These are phyloP conservation scores for Dipodascus albidus DNA, from an alignment of 805 yeast genomes.

Conservation along the genomic window DNA sequence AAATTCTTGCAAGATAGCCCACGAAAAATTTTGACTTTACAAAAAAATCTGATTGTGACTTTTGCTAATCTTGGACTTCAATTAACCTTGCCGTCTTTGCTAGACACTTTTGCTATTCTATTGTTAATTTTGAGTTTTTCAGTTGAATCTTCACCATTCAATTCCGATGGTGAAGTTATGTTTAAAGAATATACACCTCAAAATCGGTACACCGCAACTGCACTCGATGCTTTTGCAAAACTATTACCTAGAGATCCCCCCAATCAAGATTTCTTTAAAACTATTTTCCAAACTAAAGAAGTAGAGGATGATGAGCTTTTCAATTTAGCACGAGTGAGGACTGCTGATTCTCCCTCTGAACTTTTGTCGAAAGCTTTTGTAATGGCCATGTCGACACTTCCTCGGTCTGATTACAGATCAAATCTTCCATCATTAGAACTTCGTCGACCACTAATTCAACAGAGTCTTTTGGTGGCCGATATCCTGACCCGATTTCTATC, in stretches of 20 bases:
- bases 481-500: conserved; percentile 26
- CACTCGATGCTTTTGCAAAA: conserved; percentile 75
- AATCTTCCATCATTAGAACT: conserved; percentile 30
- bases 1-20: conserved; percentile 16
- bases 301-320: conserved; percentile 15
- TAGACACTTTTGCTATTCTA: conserved; percentile 21
- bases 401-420: conserved; percentile 27
- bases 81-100: conserved; percentile 19
- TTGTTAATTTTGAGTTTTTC: conserved; percentile 25
- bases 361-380: conserved; percentile 27
- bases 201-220: conserved; percentile 68
- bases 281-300: conserved; percentile 15
- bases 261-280: conserved; percentile 47
- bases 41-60: conserved; percentile 24
- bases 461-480: conserved; percentile 29
- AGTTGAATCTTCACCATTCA: conserved; percentile 14
- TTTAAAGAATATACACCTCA: conserved; percentile 46
- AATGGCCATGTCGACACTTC: conserved; percentile 28
- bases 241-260: conserved; percentile 68
- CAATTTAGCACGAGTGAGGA: conserved; percentile 11
- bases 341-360: conserved; percentile 21
- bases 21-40: conserved; percentile 22
- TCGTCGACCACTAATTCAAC: conserved; percentile 30
- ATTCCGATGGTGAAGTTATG: conserved; percentile 41
- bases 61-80: conserved; percentile 24